These are phyloP conservation scores for Tricholoma matsutake DNA, from an alignment of 768 basidiomycete species.

Conservation along the genomic window DNA sequence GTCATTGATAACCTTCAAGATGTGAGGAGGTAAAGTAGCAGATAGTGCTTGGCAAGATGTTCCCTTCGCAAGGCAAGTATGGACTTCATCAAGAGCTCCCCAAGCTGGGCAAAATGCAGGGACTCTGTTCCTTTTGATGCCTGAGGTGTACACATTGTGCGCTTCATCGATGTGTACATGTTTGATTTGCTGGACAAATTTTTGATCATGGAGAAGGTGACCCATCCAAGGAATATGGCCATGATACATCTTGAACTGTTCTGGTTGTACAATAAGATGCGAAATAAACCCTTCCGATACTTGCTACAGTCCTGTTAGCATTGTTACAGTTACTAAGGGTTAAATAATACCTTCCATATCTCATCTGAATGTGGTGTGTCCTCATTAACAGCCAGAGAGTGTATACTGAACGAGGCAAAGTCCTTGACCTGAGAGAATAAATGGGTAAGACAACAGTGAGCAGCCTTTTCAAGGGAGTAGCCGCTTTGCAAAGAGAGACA, in stretches of 20 bases:
- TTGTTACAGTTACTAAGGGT: background rate
- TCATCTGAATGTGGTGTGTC: background rate
- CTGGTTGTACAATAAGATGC: background rate
- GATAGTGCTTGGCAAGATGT: background rate
- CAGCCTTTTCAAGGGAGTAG: no score
- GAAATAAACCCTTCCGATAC: background rate
- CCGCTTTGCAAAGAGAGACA: no score
- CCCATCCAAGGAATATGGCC: background rate
- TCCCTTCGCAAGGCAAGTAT: background rate
- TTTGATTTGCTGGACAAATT: background rate
- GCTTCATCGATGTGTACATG: background rate
- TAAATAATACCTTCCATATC: background rate
- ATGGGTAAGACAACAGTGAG: background rate
- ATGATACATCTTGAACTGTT: background rate
- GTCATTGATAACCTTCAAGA: background rate
- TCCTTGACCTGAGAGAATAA: background rate
- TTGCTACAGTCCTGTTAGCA: background rate
- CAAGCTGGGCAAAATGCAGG: background rate
- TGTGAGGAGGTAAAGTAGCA: background rate
- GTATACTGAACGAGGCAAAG: background rate
- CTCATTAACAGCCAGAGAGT: background rate
- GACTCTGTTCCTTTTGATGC: background rate
- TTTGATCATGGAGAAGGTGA: background rate
- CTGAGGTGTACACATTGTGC: background rate
- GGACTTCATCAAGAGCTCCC: background rate